Base-by-base conservation (phyloP, 345 rosid species). In the Salix viminalis region DNA sequence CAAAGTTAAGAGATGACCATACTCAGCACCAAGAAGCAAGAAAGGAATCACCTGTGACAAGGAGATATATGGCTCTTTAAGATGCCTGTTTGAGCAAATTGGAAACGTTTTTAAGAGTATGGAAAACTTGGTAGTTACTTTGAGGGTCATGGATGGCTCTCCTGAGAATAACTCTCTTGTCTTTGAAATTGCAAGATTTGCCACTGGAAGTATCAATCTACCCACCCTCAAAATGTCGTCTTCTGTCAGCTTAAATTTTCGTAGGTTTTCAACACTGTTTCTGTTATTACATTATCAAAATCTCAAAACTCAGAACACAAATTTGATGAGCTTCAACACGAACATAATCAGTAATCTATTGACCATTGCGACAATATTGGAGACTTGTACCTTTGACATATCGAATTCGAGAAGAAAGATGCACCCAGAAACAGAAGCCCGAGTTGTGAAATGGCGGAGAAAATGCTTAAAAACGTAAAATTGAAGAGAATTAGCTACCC, bases 71-170 rank as follows among this genome's bases (percentile, higher is more conserved):
- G 39, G 60, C 24, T 32, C 21, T 50, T 58, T 8, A n/a, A 61
- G 73, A 67, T 26, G 65, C 65, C n/a, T 42, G 61, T 37, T 67
- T 26, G 18, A 67, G 56, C 77, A 70, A 76, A 48, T 73, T 28
- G 65, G 26, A 60, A 68, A 62, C 62, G 21, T 26, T 23, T 50
- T 50, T 14, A 3, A 46, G 23, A 41, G 39, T 36, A 24, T 7
- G 68, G 50, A 52, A 39, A 32, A 34, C 46, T 46, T 65, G 71
- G 19, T 41, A 50, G 52, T 77, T 87, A 96, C 99, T 83, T 91
- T 91, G 71, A 96, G 94, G 78, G 99, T 96, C 92, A 81, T 93
- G 41, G 90, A 88, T 70, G 98, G 98, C 79, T 96, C 99, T 42
- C 98, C 99, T 6, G 99, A 96, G 91, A 96, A 96, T 65, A 96